Percentiles rank a stretch among this genome's conserved stretches.
phyloP scores from a whole-genome alignment of 1,284 basidiomycete genomes.

The Tilletia indica region DNA sequence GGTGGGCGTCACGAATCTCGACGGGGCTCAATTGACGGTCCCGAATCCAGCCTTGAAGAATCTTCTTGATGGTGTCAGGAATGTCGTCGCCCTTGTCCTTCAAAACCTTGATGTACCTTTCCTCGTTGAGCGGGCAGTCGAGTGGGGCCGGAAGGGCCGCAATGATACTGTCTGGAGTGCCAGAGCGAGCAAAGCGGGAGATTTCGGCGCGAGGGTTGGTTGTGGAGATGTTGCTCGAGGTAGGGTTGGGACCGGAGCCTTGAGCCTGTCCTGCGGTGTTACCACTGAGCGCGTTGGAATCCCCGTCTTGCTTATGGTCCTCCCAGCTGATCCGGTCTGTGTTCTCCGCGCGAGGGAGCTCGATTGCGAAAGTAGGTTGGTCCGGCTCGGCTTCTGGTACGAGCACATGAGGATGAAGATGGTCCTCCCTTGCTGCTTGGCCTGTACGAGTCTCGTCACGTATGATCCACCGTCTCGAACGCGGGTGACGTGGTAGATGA shows the following conservation, averaged over 20 bases:
- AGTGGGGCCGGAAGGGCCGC: slow-evolving; percentile 34
- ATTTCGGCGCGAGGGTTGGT: not conserved
- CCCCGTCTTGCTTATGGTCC: not conserved
- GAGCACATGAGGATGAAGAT: slow-evolving; percentile 49
- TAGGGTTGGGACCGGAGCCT: slow-evolving; percentile 9
- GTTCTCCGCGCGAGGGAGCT: slow-evolving; percentile 28
- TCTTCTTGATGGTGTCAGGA: slow-evolving; percentile 25
- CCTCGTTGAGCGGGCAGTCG: slow-evolving; percentile 37
- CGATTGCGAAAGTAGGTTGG: slow-evolving; percentile 45
- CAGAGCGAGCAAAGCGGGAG: slow-evolving; percentile 4
- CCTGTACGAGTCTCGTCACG: slow-evolving; percentile 47
- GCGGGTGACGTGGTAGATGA: slow-evolving; percentile 46
- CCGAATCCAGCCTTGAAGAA: slow-evolving; percentile 36
- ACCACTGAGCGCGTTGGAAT: not conserved
- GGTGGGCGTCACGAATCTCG: slow-evolving; percentile 37
- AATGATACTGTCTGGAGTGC: slow-evolving; percentile 18
- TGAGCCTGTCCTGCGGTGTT: not conserved
- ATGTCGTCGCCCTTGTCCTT: slow-evolving; percentile 22
- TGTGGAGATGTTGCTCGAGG: not conserved
- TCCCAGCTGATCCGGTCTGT: not conserved
- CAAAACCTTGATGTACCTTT: slow-evolving; percentile 37
- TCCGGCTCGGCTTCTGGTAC: slow-evolving; percentile 48
- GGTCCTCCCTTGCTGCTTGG: slow-evolving; percentile 37
- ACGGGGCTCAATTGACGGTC: slow-evolving; percentile 44
- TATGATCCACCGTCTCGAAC: slow-evolving; percentile 53